phyloP scores from a whole-genome alignment of 2,329 filamentous ascomycete species.

The Geosmithia flava region DNA sequence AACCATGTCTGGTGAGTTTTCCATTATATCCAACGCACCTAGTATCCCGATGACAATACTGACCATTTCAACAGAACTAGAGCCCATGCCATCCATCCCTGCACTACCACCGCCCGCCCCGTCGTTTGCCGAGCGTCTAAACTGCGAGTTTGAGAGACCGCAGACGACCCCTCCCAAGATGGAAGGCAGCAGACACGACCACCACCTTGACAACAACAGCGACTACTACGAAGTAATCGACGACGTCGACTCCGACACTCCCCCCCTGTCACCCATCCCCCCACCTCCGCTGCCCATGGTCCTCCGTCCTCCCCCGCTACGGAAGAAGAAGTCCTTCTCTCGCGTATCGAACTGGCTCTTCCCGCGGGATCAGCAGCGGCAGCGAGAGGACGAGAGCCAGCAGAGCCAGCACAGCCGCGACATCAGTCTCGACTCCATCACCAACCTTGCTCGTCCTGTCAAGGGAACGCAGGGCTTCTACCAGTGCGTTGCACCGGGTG shows the following conservation, averaged over 20 bases:
- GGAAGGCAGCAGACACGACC: slow-evolving; percentile 4
- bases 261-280: slow-evolving; percentile 19
- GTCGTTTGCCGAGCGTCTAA: slow-evolving; percentile 44
- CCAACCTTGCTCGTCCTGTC: slow-evolving; percentile 40
- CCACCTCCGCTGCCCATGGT: slow-evolving; percentile 46
- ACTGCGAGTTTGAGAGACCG: slow-evolving; percentile 27
- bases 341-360: slow-evolving; percentile 49
- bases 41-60: background rate
- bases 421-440: slow-evolving; percentile 35
- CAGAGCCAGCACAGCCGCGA: slow-evolving; percentile 17
- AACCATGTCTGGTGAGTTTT: slow-evolving; percentile 16
- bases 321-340: slow-evolving; percentile 57
- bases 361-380: slow-evolving; percentile 15
- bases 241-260: slow-evolving; percentile 7
- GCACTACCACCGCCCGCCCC: slow-evolving; percentile 43
- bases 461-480: slow-evolving; percentile 44
- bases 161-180: slow-evolving; percentile 20
- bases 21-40: too few relatives aligned
- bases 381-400: background rate
- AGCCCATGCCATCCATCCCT: slow-evolving; percentile 43
- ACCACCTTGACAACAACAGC: slow-evolving; percentile 14
- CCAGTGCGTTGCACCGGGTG: slow-evolving; percentile 32
- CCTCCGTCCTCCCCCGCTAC: slow-evolving; percentile 39
- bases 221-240: slow-evolving; percentile 5
- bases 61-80: slow-evolving; percentile 21